phyloP scores from a whole-genome alignment of 306 rosid species.

The Corylus avellana region DNA sequence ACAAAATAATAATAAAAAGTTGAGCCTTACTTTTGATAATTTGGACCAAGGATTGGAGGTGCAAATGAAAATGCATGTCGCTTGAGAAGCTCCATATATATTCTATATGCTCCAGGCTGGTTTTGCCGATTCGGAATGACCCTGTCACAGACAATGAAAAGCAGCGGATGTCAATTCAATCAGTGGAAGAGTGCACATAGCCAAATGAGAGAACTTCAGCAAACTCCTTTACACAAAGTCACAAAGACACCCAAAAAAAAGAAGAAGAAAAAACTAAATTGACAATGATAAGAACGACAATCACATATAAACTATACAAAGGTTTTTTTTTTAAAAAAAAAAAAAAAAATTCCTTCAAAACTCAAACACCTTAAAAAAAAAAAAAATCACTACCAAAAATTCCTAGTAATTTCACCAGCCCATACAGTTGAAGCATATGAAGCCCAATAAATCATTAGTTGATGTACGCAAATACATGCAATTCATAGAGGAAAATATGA shows the following conservation, averaged over 20 bases:
- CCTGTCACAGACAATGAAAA: conserved; percentile 43
- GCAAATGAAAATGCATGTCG: conserved; percentile 44
- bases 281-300: background rate
- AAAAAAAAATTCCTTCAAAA: no score
- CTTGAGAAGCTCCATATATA: conserved; percentile 79
- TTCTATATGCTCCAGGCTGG: conserved; percentile 70
- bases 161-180: conserved; percentile 15
- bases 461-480: no score
- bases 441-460: no score
- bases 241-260: background rate
- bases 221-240: background rate
- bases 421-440: background rate
- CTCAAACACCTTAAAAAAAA: background rate
- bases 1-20: conserved; percentile 7
- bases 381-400: background rate
- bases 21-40: conserved; percentile 60
- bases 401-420: background rate
- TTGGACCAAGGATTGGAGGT: conserved; percentile 48
- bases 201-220: background rate
- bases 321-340: no score
- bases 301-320: background rate
- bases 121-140: conserved; percentile 64
- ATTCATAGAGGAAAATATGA: background rate
- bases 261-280: background rate
- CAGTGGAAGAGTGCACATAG: background rate